Evolutionary conservation across 345 rosid genomes (phyloP).

Genomic region (Eucalyptus cloeziana): DNA sequence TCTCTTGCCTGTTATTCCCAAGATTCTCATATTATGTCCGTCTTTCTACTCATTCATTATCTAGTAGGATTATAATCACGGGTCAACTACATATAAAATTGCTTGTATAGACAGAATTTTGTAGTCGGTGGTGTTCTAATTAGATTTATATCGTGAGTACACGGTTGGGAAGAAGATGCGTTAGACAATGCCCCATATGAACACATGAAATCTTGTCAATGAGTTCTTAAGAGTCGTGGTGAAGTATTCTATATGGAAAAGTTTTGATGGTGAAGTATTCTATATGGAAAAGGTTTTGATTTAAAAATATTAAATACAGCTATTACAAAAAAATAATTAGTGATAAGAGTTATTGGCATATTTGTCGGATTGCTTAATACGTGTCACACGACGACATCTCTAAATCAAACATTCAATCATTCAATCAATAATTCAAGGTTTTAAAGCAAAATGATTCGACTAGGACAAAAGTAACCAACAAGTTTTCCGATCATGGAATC

Average conservation of each 20-base stretch:
- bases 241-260: neutral
- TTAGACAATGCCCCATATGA: no score
- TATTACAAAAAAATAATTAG: neutral
- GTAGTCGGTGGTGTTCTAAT: no score
- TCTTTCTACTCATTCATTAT: no score
- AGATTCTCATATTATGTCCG: no score
- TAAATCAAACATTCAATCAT: neutral
- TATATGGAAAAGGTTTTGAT: neutral
- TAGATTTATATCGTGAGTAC: no score
- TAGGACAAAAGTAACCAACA: neutral
- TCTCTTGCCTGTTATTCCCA: no score
- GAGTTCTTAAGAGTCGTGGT: neutral
- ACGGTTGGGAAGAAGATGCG: no score
- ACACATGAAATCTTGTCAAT: neutral
- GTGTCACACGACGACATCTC: rapidly evolving
- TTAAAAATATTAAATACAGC: neutral
- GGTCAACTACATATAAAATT: no score
- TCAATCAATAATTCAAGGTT: neutral
- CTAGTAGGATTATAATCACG: no score
- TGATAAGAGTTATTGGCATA: no score
- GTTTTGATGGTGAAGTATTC: neutral
- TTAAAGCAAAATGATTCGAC: neutral
- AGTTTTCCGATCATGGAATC: neutral
- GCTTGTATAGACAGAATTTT: no score
- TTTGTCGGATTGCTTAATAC: neutral